Evolutionary conservation across 306 rosid species (phyloP).

Genomic region (Acacia acuminata): DNA sequence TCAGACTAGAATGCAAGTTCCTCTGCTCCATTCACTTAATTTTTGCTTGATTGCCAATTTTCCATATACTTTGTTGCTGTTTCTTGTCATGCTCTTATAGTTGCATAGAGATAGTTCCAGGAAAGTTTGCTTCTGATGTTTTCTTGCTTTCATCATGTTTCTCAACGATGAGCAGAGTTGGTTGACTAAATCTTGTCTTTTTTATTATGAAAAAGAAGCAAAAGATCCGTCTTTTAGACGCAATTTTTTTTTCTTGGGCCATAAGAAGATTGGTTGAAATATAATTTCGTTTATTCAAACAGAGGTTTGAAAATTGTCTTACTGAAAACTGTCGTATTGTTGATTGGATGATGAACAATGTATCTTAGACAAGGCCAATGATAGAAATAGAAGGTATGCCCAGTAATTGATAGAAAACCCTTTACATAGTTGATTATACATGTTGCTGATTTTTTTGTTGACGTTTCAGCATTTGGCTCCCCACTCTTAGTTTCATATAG

Average conservation of each 20-base stretch:
- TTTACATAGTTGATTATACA: not conserved
- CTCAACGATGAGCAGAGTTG: not conserved
- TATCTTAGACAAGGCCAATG: not conserved
- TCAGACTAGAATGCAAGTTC: not conserved
- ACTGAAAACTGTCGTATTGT: not conserved
- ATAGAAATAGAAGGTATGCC: not conserved
- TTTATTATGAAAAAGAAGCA: not conserved
- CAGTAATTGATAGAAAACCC: not conserved
- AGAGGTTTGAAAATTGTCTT: not conserved
- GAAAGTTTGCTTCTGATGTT: not conserved
- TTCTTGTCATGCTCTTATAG: not conserved
- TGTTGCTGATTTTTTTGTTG: not conserved
- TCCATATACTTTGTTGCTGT: not conserved
- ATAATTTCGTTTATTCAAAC: not conserved
- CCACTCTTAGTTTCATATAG: not conserved
- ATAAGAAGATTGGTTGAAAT: not conserved
- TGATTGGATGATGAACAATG: not conserved
- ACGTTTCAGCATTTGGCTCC: not conserved
- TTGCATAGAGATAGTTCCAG: not conserved
- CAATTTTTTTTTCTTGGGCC: not conserved
- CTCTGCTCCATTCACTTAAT: not conserved
- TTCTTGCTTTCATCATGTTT: not conserved
- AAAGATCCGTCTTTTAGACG: not conserved
- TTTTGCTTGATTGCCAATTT: not conserved
- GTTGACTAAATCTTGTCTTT: not conserved